These are phyloP conservation scores for Aspergillus spinulosporus DNA, from an alignment of 2,329 filamentous ascomycete genomes.

Conservation along the genomic window DNA sequence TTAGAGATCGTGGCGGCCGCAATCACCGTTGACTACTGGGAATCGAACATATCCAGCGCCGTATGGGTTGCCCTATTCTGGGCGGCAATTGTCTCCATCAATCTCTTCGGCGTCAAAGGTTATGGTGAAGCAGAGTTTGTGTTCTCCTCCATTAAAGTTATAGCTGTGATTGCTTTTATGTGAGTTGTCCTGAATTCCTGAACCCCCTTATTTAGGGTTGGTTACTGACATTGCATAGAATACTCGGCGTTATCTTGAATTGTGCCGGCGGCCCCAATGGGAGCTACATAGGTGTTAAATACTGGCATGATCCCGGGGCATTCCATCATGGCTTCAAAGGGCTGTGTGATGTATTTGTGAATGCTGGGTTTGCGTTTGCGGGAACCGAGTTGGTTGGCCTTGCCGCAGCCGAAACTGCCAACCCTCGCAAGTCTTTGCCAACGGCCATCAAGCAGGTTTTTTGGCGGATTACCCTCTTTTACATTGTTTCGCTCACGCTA, in stretches of 20 bases:
- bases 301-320: conserved; percentile 78
- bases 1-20: conserved; percentile 85
- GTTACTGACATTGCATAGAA: conserved; percentile 48
- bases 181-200: conserved; percentile 43
- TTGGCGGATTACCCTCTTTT: conserved; percentile 90
- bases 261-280: conserved; percentile 72
- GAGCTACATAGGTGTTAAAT: conserved; percentile 76
- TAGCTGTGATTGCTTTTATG: conserved; percentile 86
- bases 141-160: conserved; percentile 82
- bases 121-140: conserved; percentile 90
- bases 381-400: conserved; percentile 64
- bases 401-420: conserved; percentile 59
- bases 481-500: conserved; percentile 76
- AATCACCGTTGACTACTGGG: conserved; percentile 82
- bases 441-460: conserved; percentile 91
- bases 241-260: conserved; percentile 83
- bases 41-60: conserved; percentile 61
- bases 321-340: conserved; percentile 67
- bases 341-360: conserved; percentile 64
- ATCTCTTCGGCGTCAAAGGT: conserved; percentile 82
- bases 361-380: conserved; percentile 62
- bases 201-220: not conserved
- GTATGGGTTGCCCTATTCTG: conserved; percentile 85
- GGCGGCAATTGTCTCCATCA: conserved; percentile 72
- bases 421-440: conserved; percentile 70